Percentiles rank a stretch among this genome's conserved stretches.
Evolutionary conservation across 768 basidiomycete genomes (phyloP).

Genomic region (Hygrocybe coccinea): DNA sequence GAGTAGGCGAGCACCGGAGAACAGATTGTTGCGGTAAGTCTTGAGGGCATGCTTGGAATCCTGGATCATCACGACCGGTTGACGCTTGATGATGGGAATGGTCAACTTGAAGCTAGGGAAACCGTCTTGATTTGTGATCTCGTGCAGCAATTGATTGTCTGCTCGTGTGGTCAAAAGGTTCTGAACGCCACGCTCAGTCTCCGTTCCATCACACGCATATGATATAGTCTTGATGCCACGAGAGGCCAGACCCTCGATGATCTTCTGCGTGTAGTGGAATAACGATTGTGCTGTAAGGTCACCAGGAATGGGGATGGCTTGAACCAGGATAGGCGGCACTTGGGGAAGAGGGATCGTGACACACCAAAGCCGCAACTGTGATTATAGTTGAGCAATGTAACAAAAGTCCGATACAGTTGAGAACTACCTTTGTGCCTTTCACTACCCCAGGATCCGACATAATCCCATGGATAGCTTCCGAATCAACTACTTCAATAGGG

Average conservation of each 20-base stretch:
- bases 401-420: constrained; percentile 12
- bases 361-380: constrained; percentile 9
- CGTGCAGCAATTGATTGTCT: background rate
- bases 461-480: no score
- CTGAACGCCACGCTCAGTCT: constrained; percentile 1
- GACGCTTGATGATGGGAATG: constrained; percentile 12
- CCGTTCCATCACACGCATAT: constrained; percentile 8
- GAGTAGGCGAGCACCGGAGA: constrained; percentile 28
- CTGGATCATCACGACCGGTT: constrained; percentile 24
- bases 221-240: constrained; percentile 3
- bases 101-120: constrained; percentile 2
- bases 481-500: no score
- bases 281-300: background rate
- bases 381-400: constrained; percentile 5
- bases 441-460: constrained; percentile 4
- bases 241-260: background rate
- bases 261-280: background rate
- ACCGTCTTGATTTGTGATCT: background rate
- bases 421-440: constrained; percentile 16
- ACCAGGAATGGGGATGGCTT: background rate
- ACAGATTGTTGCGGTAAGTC: constrained; percentile 30
- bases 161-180: background rate
- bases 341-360: constrained; percentile 10
- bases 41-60: constrained; percentile 33
- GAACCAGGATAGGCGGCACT: constrained; percentile 11